Conservation (phyloP, 2,329 filamentous ascomycete genomes). For the Pseudogymnoascus sp. region DNA sequence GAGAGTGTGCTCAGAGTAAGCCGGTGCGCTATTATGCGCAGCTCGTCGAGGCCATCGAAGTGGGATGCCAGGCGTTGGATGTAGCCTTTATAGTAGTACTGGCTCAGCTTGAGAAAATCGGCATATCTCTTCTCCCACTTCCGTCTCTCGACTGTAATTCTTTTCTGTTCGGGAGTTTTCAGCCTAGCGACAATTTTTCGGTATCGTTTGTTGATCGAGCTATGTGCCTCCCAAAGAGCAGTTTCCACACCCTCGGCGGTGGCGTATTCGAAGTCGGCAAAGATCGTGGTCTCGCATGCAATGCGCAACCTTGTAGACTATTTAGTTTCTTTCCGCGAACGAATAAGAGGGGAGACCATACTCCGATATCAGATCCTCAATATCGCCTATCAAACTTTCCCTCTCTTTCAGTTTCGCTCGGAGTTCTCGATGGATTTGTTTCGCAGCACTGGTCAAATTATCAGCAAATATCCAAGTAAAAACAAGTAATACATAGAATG, state of each 20-base stretch:
- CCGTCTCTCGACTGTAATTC: constrained; percentile 54
- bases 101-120: constrained; percentile 77
- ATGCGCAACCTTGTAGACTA: constrained; percentile 29
- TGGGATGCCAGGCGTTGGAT: constrained; percentile 65
- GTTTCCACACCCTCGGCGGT: constrained; percentile 55
- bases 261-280: constrained; percentile 61
- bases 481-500: neutral
- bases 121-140: constrained; percentile 76
- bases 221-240: constrained; percentile 71
- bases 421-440: constrained; percentile 40
- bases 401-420: constrained; percentile 38
- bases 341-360: constrained; percentile 14
- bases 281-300: constrained; percentile 62
- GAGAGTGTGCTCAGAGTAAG: constrained; percentile 22
- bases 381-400: constrained; percentile 40
- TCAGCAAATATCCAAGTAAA: neutral
- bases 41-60: constrained; percentile 33
- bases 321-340: neutral
- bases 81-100: constrained; percentile 80
- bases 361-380: constrained; percentile 30
- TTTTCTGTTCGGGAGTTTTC: constrained; percentile 33
- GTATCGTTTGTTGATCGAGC: constrained; percentile 69
- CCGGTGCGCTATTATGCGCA: constrained; percentile 26
- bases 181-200: constrained; percentile 56
- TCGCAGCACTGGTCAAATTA: constrained; percentile 28